Evolutionary conservation across 2,329 filamentous ascomycete species (phyloP).

Genomic region (Fusarium chlamydosporum): DNA sequence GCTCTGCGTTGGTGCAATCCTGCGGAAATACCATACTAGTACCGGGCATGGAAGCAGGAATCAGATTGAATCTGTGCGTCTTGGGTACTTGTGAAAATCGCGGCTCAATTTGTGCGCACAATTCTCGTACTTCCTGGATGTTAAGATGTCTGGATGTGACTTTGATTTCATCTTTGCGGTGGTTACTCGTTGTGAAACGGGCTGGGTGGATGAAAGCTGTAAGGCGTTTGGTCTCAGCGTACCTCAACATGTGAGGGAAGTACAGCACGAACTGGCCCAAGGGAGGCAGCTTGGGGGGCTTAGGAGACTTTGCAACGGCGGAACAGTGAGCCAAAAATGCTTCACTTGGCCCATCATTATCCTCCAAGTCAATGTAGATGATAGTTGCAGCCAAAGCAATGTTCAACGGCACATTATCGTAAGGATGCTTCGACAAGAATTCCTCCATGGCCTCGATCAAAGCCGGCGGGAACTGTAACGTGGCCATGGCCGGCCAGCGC

Average conservation of each 20-base stretch:
- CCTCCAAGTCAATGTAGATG: not conserved
- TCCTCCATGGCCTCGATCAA: not conserved
- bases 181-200: not conserved
- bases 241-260: constrained; percentile 17
- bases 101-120: not conserved
- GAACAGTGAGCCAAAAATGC: not conserved
- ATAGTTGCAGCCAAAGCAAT: constrained; percentile 9
- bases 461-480: not conserved
- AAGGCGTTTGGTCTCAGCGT: not conserved
- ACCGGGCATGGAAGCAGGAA: constrained; percentile 9
- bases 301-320: not conserved
- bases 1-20: fast-evolving
- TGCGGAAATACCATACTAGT: not conserved
- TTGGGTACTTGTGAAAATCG: fast-evolving
- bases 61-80: not conserved
- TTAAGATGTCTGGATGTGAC: fast-evolving
- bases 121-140: fast-evolving
- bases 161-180: not conserved
- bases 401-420: not conserved
- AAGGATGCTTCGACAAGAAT: fast-evolving
- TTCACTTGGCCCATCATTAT: not conserved
- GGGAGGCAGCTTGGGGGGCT: fast-evolving
- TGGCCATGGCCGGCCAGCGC: constrained; percentile 1
- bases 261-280: not conserved
- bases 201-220: not conserved